Percentiles rank a stretch among this genome's conserved stretches.
These are phyloP conservation scores for Gaeumannomyces sp. DNA, from an alignment of 2,329 filamentous ascomycete genomes.

Conservation along the genomic window DNA sequence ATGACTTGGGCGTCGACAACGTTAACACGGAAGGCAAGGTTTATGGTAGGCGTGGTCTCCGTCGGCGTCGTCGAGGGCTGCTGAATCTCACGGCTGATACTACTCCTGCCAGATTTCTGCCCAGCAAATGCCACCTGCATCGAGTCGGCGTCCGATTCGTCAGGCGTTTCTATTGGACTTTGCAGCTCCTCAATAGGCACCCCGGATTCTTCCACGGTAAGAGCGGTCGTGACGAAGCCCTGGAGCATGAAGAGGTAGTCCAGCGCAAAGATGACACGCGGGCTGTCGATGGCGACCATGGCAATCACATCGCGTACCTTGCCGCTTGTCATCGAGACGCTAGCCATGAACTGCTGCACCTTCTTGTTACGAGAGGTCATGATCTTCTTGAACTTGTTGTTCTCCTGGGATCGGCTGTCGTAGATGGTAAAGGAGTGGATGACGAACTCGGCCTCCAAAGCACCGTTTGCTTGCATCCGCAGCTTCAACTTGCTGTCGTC, in stretches of 20 bases:
- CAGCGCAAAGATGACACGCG: constrained; percentile 86
- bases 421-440: constrained; percentile 93
- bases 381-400: constrained; percentile 95
- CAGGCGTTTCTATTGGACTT: constrained; percentile 48
- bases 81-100: constrained; percentile 15
- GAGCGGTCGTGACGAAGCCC: constrained; percentile 68
- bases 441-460: constrained; percentile 85
- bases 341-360: constrained; percentile 98
- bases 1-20: constrained; percentile 96
- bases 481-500: constrained; percentile 90
- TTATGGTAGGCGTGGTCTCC: constrained; percentile 48
- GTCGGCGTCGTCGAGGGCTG: constrained; percentile 7
- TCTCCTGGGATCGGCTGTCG: constrained; percentile 81
- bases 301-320: constrained; percentile 77
- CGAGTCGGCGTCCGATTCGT: constrained; percentile 55
- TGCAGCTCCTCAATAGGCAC: constrained; percentile 44
- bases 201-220: constrained; percentile 53
- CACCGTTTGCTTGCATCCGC: constrained; percentile 85
- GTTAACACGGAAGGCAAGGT: constrained; percentile 82
- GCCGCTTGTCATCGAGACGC: constrained; percentile 84
- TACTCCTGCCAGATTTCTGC: constrained; percentile 25
- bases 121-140: constrained; percentile 41
- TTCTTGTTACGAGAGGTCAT: constrained; percentile 96
- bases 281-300: constrained; percentile 90
- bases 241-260: constrained; percentile 93